Conservation (phyloP, 768 basidiomycete species). For the Russula abietina region DNA sequence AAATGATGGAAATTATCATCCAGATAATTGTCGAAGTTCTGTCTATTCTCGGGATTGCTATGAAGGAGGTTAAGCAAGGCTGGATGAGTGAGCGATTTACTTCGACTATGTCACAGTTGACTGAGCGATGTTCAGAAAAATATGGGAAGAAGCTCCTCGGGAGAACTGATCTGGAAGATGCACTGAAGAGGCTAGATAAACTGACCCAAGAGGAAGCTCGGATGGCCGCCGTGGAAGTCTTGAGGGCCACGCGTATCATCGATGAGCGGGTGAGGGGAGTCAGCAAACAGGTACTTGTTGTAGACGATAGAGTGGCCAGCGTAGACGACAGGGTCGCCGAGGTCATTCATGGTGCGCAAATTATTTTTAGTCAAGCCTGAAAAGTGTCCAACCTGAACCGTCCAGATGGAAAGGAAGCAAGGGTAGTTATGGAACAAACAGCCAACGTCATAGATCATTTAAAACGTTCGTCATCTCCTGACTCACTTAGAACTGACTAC, state of each 20-base stretch:
- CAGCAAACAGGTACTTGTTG: too few relatives aligned
- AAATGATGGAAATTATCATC: not conserved
- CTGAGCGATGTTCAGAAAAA: not conserved
- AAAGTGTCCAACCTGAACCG: too few relatives aligned
- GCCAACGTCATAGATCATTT: not conserved
- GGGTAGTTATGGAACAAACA: not conserved
- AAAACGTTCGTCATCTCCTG: not conserved
- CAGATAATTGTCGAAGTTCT: not conserved
- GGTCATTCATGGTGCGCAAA: not conserved
- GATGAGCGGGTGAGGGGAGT: not conserved
- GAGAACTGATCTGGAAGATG: not conserved
- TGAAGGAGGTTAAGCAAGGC: not conserved
- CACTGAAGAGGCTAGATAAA: not conserved
- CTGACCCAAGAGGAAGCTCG: not conserved
- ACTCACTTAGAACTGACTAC: too few relatives aligned
- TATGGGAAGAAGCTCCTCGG: not conserved
- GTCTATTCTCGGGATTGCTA: not conserved
- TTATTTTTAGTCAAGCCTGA: not conserved
- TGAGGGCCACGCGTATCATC: not conserved
- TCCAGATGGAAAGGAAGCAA: not conserved
- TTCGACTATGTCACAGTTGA: not conserved
- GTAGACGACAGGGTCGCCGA: not conserved
- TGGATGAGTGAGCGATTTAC: not conserved
- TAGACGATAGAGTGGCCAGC: too few relatives aligned
- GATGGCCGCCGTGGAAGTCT: not conserved